Base-by-base conservation (phyloP, 257 asterid species). In the Agastache rugosa region DNA sequence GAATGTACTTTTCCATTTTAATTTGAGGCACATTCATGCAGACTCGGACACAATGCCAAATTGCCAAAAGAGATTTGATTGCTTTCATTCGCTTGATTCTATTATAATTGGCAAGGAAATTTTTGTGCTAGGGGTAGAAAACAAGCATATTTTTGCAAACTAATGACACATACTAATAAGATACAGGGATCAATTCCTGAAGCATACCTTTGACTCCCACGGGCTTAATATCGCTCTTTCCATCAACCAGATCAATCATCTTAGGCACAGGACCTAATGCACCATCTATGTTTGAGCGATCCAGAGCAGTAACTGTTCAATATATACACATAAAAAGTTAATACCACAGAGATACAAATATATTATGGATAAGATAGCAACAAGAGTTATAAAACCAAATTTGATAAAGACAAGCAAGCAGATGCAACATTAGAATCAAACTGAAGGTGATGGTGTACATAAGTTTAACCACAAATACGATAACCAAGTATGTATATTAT, bases 251-350 rank as follows among this genome's bases (percentile, higher is more conserved):
- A 73, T 85, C 87, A 25, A 86, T 69, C 77, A 85, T 81, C 87
- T 63, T 89, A 42, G 96, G 96, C 80, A 86, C 82, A 17, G 97
- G 97, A 78, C 84, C 90, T 73, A 92, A 81, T 1, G 96, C 97
- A 79, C 85, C 93, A 77, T 85, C 97, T 8, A 91, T 82, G 79
- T 85, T 89, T 44, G 98, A 78, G 67, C 93, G 89, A 85, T 94
- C 98, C 27, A 94, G 85, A 15, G 97, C 96, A 74, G 97, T 87
- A 81, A 90, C 99, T 94, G 98, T 75, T 72, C 42, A 74, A 22
- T 50, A 77, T 11, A 14, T 6, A 27, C 2, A 59, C 22, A 31
- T 42, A 77, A 67, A 54, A 23, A 27, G 45, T 42, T 47, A 77
- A 74, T 47, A 83, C 3, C 12, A 67, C 51, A 71, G 25, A 58